Evolutionary conservation across 768 basidiomycete species (phyloP), one percentile per base, ranked within the genome.

Genomic region (Boletus rubroflammeus): DNA sequence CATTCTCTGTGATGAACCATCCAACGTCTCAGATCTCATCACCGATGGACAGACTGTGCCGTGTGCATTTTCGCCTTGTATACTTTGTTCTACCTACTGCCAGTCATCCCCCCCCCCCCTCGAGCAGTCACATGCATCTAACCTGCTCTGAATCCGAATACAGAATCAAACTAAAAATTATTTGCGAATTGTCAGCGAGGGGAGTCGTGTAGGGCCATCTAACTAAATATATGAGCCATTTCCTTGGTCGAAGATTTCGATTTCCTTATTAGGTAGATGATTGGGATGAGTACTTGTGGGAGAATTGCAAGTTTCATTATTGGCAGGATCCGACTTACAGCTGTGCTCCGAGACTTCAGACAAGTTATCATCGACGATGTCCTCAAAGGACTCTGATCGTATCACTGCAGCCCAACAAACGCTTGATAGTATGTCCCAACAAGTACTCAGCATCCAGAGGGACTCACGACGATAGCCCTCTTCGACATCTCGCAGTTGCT

Each of bases 401-500:
- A 79, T 81, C 55, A 74, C 74, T 35, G 82, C 84, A 54, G 85
- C 85, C 9, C 83, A 86, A 58, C 80, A 86, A 60, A 88, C 86
- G 5, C 76, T 87, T 10, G 86, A 87, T 61, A 86, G 86, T 86
- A 63, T 55, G 85, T 78, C 26, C 25, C 21, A 29, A 25, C 39
- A 29, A 7, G 13, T 17, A 47, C 57, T 19, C 60, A 39, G 32
- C n/a, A 7, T 21, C 5, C 36, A 51, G 31, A 26, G 42, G 19
- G 34, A 58, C 56, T 53, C 54, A 59, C 56, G 45, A 51, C 47
- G 36, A 29, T 59, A 96, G 93, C 88, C 58, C 77, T 96, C 25
- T 80, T 85, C 64, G 92, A 94, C 55, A 89, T 96, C 51, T 93
- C 93, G 19, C 90, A 93, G 72, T 72, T 95, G 43, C 73, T 96